A percentile compares a stretch with the other conserved stretches of the same genome.
Conservation (phyloP, 2,329 filamentous ascomycete genomes). For the Ophiosphaerella herpotricha region DNA sequence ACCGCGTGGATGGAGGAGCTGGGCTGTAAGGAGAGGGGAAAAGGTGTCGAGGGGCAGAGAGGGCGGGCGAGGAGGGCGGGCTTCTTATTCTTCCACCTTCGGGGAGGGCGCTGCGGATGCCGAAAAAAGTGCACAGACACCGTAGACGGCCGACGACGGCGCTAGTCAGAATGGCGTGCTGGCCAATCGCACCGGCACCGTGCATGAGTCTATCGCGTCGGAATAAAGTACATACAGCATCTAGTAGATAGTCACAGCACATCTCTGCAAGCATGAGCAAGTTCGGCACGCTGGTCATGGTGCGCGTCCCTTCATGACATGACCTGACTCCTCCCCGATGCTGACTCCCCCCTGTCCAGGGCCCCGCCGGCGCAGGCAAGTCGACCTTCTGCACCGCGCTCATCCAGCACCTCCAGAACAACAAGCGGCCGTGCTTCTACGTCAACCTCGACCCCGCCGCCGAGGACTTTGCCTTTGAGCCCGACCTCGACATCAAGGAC, state of each 20-base stretch:
- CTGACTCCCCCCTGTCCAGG: slow-evolving; percentile 44
- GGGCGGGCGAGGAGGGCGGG: slow-evolving; percentile 27
- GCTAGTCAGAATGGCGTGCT: slow-evolving; percentile 8
- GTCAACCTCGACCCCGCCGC: slow-evolving; percentile 98
- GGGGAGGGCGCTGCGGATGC: slow-evolving; percentile 23
- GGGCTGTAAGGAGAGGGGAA: slow-evolving; percentile 24
- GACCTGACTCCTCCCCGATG: neutral
- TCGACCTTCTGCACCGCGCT: slow-evolving; percentile 94
- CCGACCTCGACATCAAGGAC: slow-evolving; percentile 94
- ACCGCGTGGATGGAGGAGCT: slow-evolving; percentile 29
- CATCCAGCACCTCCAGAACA: slow-evolving; percentile 89
- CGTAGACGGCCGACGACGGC: neutral
- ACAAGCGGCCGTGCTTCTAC: slow-evolving; percentile 93
- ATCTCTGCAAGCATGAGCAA: slow-evolving; percentile 71
- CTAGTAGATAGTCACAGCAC: too few species aligned
- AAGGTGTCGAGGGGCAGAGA: slow-evolving; percentile 23
- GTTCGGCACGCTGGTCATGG: slow-evolving; percentile 93
- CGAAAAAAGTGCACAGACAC: slow-evolving; percentile 30
- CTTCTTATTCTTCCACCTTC: slow-evolving; percentile 4
- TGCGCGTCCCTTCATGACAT: slow-evolving; percentile 7
- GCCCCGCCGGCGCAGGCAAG: slow-evolving; percentile 83
- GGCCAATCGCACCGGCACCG: neutral
- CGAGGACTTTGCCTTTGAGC: slow-evolving; percentile 87
- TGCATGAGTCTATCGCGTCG: too few species aligned
- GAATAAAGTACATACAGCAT: too few species aligned